Evolutionary conservation across 2,329 filamentous ascomycete genomes (phyloP).

Genomic region (Akanthomyces muscarius): DNA sequence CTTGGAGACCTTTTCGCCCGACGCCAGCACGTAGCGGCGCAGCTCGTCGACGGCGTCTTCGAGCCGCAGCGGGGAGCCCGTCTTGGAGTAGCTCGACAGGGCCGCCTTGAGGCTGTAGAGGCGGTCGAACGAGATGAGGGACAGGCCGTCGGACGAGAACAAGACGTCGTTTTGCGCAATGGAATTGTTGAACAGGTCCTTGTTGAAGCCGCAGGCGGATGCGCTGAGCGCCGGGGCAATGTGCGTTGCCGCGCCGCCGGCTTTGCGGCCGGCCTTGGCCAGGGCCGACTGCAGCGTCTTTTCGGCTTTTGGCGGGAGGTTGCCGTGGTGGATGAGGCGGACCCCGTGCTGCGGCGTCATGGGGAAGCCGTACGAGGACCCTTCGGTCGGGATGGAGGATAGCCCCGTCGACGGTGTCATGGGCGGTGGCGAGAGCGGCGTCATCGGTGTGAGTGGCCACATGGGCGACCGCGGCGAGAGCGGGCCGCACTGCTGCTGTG

Average conservation of each 20-base stretch:
- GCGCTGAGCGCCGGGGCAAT: constrained; percentile 42
- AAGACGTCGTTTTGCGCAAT: constrained; percentile 57
- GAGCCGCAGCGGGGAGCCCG: constrained; percentile 41
- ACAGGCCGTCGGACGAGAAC: constrained; percentile 57
- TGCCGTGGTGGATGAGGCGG: constrained; percentile 46
- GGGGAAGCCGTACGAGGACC: constrained; percentile 29
- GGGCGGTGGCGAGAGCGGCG: constrained; percentile 38
- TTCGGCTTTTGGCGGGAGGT: constrained; percentile 44
- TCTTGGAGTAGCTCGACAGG: constrained; percentile 52
- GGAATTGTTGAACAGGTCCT: constrained; percentile 52
- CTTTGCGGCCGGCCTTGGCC: constrained; percentile 38
- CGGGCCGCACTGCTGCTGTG: constrained; percentile 29
- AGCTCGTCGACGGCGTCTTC: constrained; percentile 62
- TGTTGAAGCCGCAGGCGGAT: constrained; percentile 42
- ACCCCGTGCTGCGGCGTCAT: constrained; percentile 30
- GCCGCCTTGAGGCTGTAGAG: constrained; percentile 62
- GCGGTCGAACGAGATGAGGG: constrained; percentile 56
- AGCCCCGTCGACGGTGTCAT: constrained; percentile 44
- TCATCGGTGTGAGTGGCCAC: constrained; percentile 41
- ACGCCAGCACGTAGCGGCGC: constrained; percentile 54
- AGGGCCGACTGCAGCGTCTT: constrained; percentile 46
- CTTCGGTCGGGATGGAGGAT: constrained; percentile 36
- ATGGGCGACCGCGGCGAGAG: constrained; percentile 37
- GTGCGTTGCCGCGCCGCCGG: neutral
- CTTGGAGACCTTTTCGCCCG: constrained; percentile 46